Evolutionary conservation across 129 eudicot genomes (phyloP), one percentile per base, ranked within the genome.

Genomic region (Logfia minima): DNA sequence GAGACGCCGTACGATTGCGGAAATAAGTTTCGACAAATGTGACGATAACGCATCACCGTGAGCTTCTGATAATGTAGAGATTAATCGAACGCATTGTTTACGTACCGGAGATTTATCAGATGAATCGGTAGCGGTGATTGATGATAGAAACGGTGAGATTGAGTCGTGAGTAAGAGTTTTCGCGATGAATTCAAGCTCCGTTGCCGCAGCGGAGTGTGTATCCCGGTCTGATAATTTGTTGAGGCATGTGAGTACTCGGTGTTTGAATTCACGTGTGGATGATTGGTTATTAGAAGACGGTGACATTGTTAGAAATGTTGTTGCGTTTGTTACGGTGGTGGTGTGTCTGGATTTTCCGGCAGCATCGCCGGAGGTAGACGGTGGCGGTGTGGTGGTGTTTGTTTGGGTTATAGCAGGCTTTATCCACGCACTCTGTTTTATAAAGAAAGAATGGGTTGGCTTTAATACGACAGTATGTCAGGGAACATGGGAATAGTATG

Each of bases 181-280:
- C 18, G 92, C 90, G 21, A 94, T 94, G 14, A 87, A 79, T 37
- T 91, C 92, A 39, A 94, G 97, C 51, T 91, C 97, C 9, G 80
- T 11, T 52, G 92, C 92, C 7, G 98, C 97, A 19, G 90, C 85
- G 48, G 97, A 64, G 82, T 89, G 92, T 8, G 98, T 94, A 63
- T 94, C 98, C 17, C 96, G 83, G 72, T 94, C 98, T 55, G 98
- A 86, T 32, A 94, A 92, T 70, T 88, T 88, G 83, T 84, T 91
- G 73, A 94, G 88, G 87, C 92, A 90, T 22, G 89, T 91, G 75
- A 89, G 92, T 4, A 89, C 87, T 19, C 90, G 84, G 48, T 89
- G 96, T 76, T 90, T 92, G 71, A 94, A 88, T 55, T 90, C 97
- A 31, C 92, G 92, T 28, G 91, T 52, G 18, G 84, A 77, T 1